Percentiles rank a stretch among this genome's conserved stretches.
Conservation (phyloP, 768 basidiomycete genomes). For the Pholiota microspora region DNA sequence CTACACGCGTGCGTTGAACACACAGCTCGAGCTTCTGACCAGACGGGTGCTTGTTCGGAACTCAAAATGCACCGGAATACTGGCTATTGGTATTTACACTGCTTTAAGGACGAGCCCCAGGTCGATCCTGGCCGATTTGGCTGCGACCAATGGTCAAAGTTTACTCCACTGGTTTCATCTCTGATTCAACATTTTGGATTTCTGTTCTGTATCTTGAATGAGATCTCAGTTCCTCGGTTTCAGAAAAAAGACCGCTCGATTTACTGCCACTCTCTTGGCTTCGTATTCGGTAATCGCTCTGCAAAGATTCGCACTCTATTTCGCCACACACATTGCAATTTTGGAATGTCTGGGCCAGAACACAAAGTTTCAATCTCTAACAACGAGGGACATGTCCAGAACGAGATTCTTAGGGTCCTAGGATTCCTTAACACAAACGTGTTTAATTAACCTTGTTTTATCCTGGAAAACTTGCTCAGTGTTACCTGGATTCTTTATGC, state of each 20-base stretch:
- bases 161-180: not conserved
- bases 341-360: not conserved
- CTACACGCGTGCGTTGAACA: not conserved
- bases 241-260: not conserved
- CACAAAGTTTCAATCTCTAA: too few species aligned
- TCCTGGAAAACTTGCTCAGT: too few species aligned
- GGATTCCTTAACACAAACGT: too few species aligned
- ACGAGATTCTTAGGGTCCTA: too few species aligned
- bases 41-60: not conserved
- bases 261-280: not conserved
- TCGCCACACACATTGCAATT: not conserved
- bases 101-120: not conserved
- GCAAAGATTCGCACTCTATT: not conserved
- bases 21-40: too few species aligned
- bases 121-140: not conserved
- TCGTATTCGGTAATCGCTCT: not conserved
- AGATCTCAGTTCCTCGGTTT: not conserved
- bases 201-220: not conserved
- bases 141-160: not conserved
- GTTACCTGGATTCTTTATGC: not conserved
- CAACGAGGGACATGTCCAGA: too few species aligned
- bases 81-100: not conserved
- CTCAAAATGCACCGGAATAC: not conserved
- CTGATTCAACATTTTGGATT: not conserved
- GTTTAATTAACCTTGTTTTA: too few species aligned